Evolutionary conservation across 1,284 basidiomycete genomes (phyloP), one percentile per base, ranked within the genome.

Genomic region (Cryptococcus sp.): DNA sequence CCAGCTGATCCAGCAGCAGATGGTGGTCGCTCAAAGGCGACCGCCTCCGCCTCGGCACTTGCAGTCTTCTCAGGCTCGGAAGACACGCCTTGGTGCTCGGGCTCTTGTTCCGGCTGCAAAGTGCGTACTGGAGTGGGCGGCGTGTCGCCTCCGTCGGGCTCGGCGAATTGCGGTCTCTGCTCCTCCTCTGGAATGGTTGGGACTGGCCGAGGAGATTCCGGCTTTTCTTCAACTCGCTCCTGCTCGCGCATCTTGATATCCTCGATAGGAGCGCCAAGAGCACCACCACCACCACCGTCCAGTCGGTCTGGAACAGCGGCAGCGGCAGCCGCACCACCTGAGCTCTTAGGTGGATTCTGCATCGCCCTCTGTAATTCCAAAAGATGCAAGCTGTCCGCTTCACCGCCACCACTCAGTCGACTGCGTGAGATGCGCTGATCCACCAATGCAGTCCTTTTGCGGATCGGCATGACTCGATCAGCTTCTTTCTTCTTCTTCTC

Each of bases 401-500:
- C 78, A 13, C 77, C 78, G 20, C 79, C 80, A 15, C 77, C 78
- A 19, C 79, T 80, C 54, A 84, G 72, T 47, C 79, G 78, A 47
- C 78, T 80, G 37, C 91, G 82, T 5, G 74, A 76, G 23, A 91
- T 83, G 48, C 92, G 86, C 85, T 93, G 87, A 77, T 97, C 94
- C 46, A 96, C 81, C 0, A 89, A 88, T 0, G 88, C 87, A 1
- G 93, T 95, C 52, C 91, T 87, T 73, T 94, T 95, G 46, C 93
- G 84, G 22, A 86, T 74, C 5, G 91, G 92, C 53, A 89, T 81
- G 58, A 86, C 87, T 49, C 91, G 86, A 65, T 91, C 90, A 0
- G 88, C 86, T 70, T 95, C 91, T 44, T 86, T 85, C 66, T 88
- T 89, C 81, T 94, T 95, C 72, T 86, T 86, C 50, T 84, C 81